Evolutionary conservation across 441 rosid genomes (phyloP).

Genomic region (Adansonia madagascariensis): DNA sequence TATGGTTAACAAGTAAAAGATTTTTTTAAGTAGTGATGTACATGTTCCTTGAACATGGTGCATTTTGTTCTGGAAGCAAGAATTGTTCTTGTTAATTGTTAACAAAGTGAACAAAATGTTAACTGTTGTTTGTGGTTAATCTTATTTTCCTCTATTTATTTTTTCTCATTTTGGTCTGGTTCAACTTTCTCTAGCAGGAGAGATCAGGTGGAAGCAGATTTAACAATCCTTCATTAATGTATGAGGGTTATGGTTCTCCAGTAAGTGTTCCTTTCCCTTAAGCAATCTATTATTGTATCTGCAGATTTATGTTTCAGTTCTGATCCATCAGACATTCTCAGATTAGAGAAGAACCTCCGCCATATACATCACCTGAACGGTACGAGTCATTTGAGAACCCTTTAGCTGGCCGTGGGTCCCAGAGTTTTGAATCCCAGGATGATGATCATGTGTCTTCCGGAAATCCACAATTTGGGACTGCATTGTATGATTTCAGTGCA

Average conservation of each 20-base stretch:
- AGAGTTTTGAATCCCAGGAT: constrained; percentile 69
- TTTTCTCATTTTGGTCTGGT: neutral
- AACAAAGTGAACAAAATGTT: neutral
- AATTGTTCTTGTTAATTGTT: neutral
- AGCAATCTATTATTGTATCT: neutral
- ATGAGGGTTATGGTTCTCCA: constrained; percentile 76
- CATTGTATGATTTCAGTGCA: constrained; percentile 94
- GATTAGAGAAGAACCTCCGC: constrained; percentile 96
- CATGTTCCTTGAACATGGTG: neutral
- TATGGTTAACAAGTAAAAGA: neutral
- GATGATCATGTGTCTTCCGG: constrained; percentile 64
- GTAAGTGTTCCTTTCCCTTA: constrained; percentile 42
- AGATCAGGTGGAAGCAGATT: constrained; percentile 60
- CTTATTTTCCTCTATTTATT: neutral
- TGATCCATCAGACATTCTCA: constrained; percentile 38
- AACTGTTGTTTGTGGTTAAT: neutral
- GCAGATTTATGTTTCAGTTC: constrained; percentile 27
- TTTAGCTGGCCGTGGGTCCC: constrained; percentile 60
- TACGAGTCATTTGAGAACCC: constrained; percentile 84
- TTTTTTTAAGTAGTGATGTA: neutral
- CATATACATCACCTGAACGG: constrained; percentile 69
- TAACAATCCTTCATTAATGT: constrained; percentile 48
- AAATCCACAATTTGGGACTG: constrained; percentile 71
- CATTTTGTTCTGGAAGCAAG: neutral
- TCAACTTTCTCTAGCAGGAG: constrained; percentile 52